Conservation (phyloP, 2,329 filamentous ascomycete species). For the Aspergillus clavatus region DNA sequence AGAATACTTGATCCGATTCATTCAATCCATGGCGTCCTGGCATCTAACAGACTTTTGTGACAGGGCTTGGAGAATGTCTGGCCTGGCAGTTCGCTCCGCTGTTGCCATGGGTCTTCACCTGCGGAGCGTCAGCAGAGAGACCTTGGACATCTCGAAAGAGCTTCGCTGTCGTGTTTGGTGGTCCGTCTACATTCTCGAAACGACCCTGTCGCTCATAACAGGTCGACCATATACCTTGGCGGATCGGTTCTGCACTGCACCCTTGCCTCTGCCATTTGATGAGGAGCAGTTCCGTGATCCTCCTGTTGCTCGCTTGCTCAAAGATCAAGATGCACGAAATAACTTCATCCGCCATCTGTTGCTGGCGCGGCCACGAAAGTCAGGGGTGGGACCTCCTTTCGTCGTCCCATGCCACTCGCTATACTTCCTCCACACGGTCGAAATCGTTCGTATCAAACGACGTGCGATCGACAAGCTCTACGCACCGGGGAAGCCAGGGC, state of each 20-base stretch:
- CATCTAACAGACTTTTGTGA: background rate
- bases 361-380: background rate
- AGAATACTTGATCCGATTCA: background rate
- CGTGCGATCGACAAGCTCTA: background rate
- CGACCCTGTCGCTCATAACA: conserved; percentile 36
- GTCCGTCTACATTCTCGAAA: conserved; percentile 37
- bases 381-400: background rate
- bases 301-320: conserved; percentile 8
- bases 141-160: conserved; percentile 35
- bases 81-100: conserved; percentile 36
- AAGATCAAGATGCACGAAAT: background rate
- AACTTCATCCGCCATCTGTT: background rate
- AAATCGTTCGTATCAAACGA: background rate
- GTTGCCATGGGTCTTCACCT: conserved; percentile 38
- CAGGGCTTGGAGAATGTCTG: conserved; percentile 38
- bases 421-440: background rate
- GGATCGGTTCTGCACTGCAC: conserved; percentile 25
- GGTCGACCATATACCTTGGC: conserved; percentile 35
- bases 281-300: conserved; percentile 25
- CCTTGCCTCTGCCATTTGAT: conserved; percentile 27
- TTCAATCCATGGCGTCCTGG: background rate
- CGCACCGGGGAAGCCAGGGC: background rate
- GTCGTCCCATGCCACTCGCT: background rate
- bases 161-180: conserved; percentile 40
- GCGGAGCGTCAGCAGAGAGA: conserved; percentile 30